Conservation (phyloP, 2,329 filamentous ascomycete species). For the Nakataea oryzae region DNA sequence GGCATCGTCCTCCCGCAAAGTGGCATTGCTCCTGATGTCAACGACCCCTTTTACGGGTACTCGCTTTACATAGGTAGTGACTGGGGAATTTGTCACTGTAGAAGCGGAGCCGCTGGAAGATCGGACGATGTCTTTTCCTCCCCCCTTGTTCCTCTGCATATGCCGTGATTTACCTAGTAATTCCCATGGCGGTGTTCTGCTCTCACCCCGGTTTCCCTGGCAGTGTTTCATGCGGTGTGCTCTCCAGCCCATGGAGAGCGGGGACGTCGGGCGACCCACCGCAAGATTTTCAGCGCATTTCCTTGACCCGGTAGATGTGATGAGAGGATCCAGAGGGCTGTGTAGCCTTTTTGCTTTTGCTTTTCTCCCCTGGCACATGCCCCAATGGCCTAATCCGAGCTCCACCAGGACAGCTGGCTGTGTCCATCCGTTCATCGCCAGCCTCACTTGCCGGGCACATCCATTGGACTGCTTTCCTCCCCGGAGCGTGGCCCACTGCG, state of each 20-base stretch:
- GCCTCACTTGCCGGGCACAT: not conserved
- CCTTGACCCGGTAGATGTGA: not conserved
- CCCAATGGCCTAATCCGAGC: not conserved
- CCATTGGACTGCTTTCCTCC: not conserved
- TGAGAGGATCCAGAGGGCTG: not conserved
- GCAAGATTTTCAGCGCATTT: not conserved
- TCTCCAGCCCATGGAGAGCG: not conserved
- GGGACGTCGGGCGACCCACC: not conserved
- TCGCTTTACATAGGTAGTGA: not conserved
- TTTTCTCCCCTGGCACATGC: too few species aligned
- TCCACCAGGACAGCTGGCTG: not conserved
- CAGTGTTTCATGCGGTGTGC: not conserved
- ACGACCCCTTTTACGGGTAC: not conserved
- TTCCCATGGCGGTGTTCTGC: not conserved
- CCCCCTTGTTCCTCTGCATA: not conserved
- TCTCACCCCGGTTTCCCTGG: not conserved
- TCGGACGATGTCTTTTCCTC: not conserved
- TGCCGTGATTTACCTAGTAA: too few species aligned
- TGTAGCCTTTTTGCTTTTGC: not conserved
- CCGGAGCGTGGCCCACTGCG: not conserved
- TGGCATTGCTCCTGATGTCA: not conserved
- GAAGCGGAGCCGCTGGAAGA: not conserved
- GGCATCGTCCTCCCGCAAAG: not conserved
- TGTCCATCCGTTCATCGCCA: not conserved
- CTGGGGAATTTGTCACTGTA: not conserved